Base-by-base conservation (phyloP, 345 rosid species). In the Limnanthes douglasii region DNA sequence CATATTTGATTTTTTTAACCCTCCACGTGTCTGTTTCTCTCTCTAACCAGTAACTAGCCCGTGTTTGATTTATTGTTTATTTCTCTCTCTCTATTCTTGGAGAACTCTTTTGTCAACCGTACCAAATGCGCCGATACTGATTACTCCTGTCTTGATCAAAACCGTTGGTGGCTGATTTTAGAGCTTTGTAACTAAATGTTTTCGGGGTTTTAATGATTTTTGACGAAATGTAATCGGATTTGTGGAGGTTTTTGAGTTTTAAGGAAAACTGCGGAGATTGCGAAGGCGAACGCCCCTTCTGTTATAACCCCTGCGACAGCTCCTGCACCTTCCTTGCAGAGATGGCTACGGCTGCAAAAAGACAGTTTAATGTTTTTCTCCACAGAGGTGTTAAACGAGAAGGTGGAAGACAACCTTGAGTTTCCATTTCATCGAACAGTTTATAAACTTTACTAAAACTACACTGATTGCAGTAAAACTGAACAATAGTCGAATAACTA, bases 111-210 rank as follows among this genome's bases (percentile, higher is more conserved):
- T 90, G 39, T 84, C 84, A 0, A 90, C 98, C 0, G 85, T 66
- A 27, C 98, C 98, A 24, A 90, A 84, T 1, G 96, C 98, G 0
- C 98, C 98, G 7, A 72, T 71, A 4, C 98, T 96, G 26, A 90
- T 80, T 30, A 80, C 44, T 46, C n/a, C 79, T 58, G 37, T 64
- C 71, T 15, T 66, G 69, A 50, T 65, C 70, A 61, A 90, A 90
- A 60, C 64, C 66, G 14, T 60, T 84, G 0, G 98, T 90, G 0
- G 85, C 80, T 8, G 72, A 38, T 61, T 66, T 77, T 13, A 90
- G 73, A 51, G 84, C 98, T 52, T 61, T 81, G 54, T 84, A 84
- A 8, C 65, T 80, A 38, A 90, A 90, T 38, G 80, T 94, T 47
- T 66, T 80, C 0, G 98, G 98, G 45, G 65, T 75, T 73, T 53